Base-by-base conservation (phyloP, 1,284 basidiomycete genomes). In the Ustilago cynodontis region DNA sequence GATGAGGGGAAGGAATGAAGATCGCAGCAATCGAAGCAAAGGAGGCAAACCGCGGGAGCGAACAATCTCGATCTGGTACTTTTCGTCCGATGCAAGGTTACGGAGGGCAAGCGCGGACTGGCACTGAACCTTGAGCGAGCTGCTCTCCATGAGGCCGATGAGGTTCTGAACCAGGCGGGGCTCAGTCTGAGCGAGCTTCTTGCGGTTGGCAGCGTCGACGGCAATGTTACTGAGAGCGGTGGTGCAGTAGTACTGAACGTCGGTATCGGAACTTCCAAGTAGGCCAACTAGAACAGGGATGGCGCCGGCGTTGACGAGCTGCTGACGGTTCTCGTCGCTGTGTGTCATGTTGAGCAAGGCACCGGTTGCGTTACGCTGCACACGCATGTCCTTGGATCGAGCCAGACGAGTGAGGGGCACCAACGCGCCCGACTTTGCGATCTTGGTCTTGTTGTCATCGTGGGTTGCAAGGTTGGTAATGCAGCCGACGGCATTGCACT, bases 371-470 rank as follows among this genome's bases (percentile, higher is more conserved):
- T 99, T 99, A 66, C 97, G 90, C 87, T 99, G 97, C 1, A 99
- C 97, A 39, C 97, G 91, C 95, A 99, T 98, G 87, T 99, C 97
- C 88, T 98, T 99, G 33, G 95, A 98, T 71, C 94, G 92, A 51
- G 97, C 97, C 51, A 99, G 90, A 56, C 97, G 91, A 51, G 97
- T 99, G 45, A 99, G 90, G 41, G 97, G 97, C 28, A 98, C 94
- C 57, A 99, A 89, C 16, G 97, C 97, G 59, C 97, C 97, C 4
- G 95, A 98, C 89, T 98, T 98, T 61, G 97, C 97, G 75, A 99
- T 99, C 90, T 97, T 98, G 56, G 95, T 98, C 90, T 99, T 99
- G 90, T 99, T 99, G 86, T 99, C 97, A 85, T 99, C 95, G 88
- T 99, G 96, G 1, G 96, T 99, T 20, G 97, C 97, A 61, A 99